These are phyloP conservation scores for Solanum dulcamara DNA, from an alignment of 257 asterid species.

Conservation along the genomic window DNA sequence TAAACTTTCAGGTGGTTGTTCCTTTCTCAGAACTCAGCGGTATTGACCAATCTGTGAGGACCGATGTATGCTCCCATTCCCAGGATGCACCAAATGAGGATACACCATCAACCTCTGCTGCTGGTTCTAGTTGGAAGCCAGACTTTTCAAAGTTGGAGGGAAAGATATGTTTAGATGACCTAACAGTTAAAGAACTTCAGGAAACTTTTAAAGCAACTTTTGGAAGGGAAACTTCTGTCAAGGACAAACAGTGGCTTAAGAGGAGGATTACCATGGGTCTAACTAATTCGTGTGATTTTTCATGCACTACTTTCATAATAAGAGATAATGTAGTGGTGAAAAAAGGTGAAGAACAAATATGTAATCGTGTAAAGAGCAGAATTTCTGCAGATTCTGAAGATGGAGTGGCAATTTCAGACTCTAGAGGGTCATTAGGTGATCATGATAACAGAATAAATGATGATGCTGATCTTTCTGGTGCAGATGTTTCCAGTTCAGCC, in stretches of 20 bases:
- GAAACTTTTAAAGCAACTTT: conserved; percentile 87
- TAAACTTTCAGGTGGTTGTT: conserved; percentile 31
- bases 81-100: conserved; percentile 22
- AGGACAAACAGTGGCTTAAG: conserved; percentile 93
- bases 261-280: conserved; percentile 91
- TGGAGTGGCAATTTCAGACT: conserved; percentile 23
- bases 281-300: conserved; percentile 79
- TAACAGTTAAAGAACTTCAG: conserved; percentile 82
- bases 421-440: conserved; percentile 15
- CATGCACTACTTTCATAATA: conserved; percentile 51
- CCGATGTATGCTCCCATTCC: conserved; percentile 24
- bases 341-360: conserved; percentile 29
- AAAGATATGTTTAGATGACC: conserved; percentile 63
- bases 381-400: conserved; percentile 30
- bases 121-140: conserved; percentile 39
- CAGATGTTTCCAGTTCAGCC: conserved; percentile 9
- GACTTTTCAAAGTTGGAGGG: conserved; percentile 79
- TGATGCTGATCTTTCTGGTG: conserved; percentile 20
- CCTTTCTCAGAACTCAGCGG: conserved; percentile 14
- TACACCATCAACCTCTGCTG: conserved; percentile 24
- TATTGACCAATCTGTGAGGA: conserved; percentile 19
- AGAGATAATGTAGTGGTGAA: conserved; percentile 46
- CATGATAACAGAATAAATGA: conserved; percentile 18
- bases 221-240: conserved; percentile 92
- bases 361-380: conserved; percentile 16